Conservation (phyloP, 2,329 filamentous ascomycete species). For the Fusarium staphyleae region DNA sequence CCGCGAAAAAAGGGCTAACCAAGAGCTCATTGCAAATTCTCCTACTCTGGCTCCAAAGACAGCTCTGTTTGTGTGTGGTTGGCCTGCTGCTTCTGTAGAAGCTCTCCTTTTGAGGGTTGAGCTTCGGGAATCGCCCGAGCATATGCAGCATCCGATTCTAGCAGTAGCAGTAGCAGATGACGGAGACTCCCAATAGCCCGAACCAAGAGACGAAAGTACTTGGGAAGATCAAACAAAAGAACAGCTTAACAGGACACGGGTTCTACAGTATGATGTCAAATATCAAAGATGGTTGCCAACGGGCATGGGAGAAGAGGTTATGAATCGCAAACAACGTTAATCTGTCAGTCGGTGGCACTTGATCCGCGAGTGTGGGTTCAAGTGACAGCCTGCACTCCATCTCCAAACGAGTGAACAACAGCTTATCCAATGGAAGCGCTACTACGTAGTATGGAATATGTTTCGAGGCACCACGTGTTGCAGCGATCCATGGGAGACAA, state of each 20-base stretch:
- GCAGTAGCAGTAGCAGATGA: slow-evolving; percentile 1
- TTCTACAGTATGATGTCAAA: slow-evolving; percentile 7
- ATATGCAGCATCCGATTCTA: slow-evolving; percentile 4
- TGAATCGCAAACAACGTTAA: background rate
- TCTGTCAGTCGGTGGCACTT: too few species aligned
- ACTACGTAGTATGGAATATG: background rate
- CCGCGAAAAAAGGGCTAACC: slow-evolving; percentile 8
- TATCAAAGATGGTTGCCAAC: background rate
- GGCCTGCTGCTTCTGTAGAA: slow-evolving; percentile 25
- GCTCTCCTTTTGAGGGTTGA: slow-evolving; percentile 6
- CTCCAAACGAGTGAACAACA: background rate
- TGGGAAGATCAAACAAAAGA: background rate
- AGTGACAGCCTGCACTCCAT: background rate
- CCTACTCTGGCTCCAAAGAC: slow-evolving; percentile 3
- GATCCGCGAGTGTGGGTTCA: too few species aligned
- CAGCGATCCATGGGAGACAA: slow-evolving; percentile 4
- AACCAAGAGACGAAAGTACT: background rate
- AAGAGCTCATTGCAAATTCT: slow-evolving; percentile 6
- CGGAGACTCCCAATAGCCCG: background rate
- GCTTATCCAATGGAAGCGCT: slow-evolving; percentile 1
- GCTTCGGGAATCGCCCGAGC: slow-evolving; percentile 27
- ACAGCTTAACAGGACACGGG: background rate
- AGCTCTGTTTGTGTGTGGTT: slow-evolving; percentile 10
- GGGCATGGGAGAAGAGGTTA: background rate
- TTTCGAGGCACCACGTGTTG: slow-evolving; percentile 31